These are phyloP conservation scores for Marasmius sp. DNA, from an alignment of 1,284 basidiomycete genomes.

Conservation along the genomic window DNA sequence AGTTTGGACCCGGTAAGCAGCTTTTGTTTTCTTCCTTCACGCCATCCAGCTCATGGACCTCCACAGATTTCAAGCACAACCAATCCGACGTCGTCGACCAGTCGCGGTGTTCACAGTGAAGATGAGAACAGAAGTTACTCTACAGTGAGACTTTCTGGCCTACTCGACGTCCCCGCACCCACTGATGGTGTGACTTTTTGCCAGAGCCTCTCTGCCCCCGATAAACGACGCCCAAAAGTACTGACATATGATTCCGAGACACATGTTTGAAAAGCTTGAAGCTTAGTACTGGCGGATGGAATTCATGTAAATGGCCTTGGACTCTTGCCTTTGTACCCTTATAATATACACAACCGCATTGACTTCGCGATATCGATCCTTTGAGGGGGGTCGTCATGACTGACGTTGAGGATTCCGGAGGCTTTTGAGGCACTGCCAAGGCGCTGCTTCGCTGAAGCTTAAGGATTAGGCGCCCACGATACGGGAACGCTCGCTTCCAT, in stretches of 20 bases:
- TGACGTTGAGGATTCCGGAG: too few relatives aligned
- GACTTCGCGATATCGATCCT: too few relatives aligned
- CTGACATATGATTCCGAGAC: neutral
- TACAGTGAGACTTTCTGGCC: neutral
- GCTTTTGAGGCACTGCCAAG: too few relatives aligned
- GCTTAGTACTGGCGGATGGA: neutral
- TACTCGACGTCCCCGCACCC: neutral
- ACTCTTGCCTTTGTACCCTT: too few relatives aligned
- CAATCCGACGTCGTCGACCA: neutral
- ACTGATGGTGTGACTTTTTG: neutral
- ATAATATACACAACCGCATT: too few relatives aligned
- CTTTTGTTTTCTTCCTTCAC: neutral
- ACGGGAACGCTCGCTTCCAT: too few relatives aligned
- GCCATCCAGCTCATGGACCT: too few relatives aligned
- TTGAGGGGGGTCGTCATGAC: too few relatives aligned
- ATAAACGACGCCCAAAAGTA: neutral
- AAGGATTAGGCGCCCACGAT: too few relatives aligned
- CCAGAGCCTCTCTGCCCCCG: neutral
- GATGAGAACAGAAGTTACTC: neutral
- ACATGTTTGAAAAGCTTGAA: neutral
- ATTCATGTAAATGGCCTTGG: too few relatives aligned
- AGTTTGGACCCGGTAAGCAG: neutral
- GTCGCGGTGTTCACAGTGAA: neutral
- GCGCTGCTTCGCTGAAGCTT: too few relatives aligned
- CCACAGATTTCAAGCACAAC: neutral